Evolutionary conservation across 75 land plant species (phyloP).

Genomic region (Selaginella moellendorffii): DNA sequence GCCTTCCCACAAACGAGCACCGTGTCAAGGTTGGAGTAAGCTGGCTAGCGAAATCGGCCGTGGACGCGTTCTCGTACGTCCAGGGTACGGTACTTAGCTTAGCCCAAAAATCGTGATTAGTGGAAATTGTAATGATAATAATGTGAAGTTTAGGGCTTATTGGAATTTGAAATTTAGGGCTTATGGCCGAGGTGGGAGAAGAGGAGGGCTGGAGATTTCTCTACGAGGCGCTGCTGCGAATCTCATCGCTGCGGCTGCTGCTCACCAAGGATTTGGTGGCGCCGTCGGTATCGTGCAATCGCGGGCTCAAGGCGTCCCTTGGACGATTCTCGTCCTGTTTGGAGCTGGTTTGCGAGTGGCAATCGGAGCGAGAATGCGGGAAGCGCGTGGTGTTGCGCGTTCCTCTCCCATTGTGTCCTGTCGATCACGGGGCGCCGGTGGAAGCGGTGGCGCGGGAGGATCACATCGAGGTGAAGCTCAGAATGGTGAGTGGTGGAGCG

Average conservation of each 20-base stretch:
- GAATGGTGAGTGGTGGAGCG: neutral
- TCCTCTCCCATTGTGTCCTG: neutral
- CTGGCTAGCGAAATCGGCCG: constrained; percentile 77
- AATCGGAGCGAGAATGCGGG: neutral
- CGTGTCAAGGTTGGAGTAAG: constrained; percentile 79
- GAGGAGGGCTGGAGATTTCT: neutral
- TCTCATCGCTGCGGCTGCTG: neutral
- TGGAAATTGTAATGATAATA: no score
- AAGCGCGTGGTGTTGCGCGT: neutral
- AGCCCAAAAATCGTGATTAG: no score
- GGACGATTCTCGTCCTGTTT: neutral
- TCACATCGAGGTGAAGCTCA: neutral
- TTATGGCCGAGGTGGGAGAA: no score
- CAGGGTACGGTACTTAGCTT: constrained; percentile 41
- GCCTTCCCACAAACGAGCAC: constrained; percentile 93
- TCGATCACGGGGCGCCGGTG: neutral
- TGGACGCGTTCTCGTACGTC: constrained; percentile 57
- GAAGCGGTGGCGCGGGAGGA: neutral
- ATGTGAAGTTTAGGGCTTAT: no score
- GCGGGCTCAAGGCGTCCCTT: neutral
- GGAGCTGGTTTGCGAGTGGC: neutral
- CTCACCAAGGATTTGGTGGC: neutral
- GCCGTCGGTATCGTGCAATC: neutral
- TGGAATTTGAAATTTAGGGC: no score
- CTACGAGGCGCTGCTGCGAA: neutral